These are phyloP conservation scores for Parasarocladium wereldwijsianum DNA, from an alignment of 2,329 filamentous ascomycete species.

Conservation along the genomic window DNA sequence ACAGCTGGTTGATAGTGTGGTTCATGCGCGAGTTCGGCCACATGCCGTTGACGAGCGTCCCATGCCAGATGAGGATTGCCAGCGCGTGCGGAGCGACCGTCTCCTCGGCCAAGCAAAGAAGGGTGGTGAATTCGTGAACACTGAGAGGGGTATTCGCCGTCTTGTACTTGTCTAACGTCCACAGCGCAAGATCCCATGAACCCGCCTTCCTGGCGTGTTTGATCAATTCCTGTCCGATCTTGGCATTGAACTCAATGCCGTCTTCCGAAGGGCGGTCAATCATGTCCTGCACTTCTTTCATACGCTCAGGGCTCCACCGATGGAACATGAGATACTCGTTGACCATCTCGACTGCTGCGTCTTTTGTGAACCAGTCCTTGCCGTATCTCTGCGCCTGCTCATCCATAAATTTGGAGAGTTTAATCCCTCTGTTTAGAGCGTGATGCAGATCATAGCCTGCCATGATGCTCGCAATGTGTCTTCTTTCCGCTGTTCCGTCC, in stretches of 20 bases:
- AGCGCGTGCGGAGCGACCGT: conserved; percentile 16
- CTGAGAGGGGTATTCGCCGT: conserved; percentile 12
- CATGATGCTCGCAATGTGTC: conserved; percentile 26
- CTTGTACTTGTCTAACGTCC: conserved; percentile 13
- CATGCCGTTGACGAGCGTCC: too few species aligned
- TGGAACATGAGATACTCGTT: conserved; percentile 26
- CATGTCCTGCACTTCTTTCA: conserved; percentile 14
- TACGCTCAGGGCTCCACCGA: conserved; percentile 9
- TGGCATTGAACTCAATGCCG: conserved; percentile 11
- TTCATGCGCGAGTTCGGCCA: too few species aligned
- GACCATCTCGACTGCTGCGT: conserved; percentile 23
- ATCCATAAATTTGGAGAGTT: conserved; percentile 21
- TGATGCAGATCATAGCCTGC: conserved; percentile 26
- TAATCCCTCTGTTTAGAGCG: conserved; percentile 20
- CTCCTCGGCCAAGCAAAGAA: conserved; percentile 22
- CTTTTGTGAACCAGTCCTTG: conserved; percentile 25
- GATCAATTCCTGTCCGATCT: conserved; percentile 24
- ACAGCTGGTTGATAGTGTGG: too few species aligned
- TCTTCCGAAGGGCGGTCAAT: conserved; percentile 12
- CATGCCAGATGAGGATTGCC: conserved; percentile 18
- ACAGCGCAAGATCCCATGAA: conserved; percentile 18
- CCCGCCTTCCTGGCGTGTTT: conserved; percentile 12
- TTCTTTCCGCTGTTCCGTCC: conserved; percentile 18
- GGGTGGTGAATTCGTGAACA: conserved; percentile 18
- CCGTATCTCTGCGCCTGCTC: conserved; percentile 29